These are phyloP conservation scores for Danielia oregonensis DNA, from an alignment of 805 yeast species.

Conservation along the genomic window DNA sequence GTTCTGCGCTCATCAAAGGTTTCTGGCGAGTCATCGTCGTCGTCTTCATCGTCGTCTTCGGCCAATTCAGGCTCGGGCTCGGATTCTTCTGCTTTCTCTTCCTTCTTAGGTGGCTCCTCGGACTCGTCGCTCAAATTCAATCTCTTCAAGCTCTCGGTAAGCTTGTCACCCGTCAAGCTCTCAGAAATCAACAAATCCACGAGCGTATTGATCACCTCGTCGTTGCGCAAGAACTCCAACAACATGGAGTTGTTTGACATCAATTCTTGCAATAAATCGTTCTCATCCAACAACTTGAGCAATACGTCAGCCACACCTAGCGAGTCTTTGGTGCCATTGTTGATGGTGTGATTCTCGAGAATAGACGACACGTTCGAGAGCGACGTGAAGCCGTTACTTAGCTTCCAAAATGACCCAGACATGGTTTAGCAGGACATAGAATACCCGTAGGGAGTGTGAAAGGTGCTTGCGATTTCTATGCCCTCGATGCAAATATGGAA, in stretches of 20 bases:
- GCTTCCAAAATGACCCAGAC: slow-evolving; percentile 49
- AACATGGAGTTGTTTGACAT: slow-evolving; percentile 73
- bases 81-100: neutral
- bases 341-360: slow-evolving; percentile 30
- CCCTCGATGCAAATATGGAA: neutral
- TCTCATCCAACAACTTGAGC: slow-evolving; percentile 37
- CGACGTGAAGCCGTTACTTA: slow-evolving; percentile 43
- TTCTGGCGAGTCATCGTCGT: slow-evolving; percentile 7
- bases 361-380: slow-evolving; percentile 38
- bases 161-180: slow-evolving; percentile 15
- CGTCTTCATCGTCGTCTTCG: slow-evolving; percentile 1
- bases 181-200: slow-evolving; percentile 35
- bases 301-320: slow-evolving; percentile 23
- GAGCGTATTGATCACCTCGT: slow-evolving; percentile 30
- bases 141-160: slow-evolving; percentile 12
- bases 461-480: too few relatives aligned
- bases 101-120: neutral
- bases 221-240: slow-evolving; percentile 64
- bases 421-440: slow-evolving; percentile 15
- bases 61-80: slow-evolving; percentile 1
- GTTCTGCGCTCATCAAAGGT: slow-evolving; percentile 30
- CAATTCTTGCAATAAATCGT: slow-evolving; percentile 48
- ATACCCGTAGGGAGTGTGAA: neutral
- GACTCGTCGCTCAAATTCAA: slow-evolving; percentile 8
- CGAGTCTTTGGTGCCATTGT: slow-evolving; percentile 11